phyloP scores from a whole-genome alignment of 257 asterid species.

The Thymus mandschuricus region DNA sequence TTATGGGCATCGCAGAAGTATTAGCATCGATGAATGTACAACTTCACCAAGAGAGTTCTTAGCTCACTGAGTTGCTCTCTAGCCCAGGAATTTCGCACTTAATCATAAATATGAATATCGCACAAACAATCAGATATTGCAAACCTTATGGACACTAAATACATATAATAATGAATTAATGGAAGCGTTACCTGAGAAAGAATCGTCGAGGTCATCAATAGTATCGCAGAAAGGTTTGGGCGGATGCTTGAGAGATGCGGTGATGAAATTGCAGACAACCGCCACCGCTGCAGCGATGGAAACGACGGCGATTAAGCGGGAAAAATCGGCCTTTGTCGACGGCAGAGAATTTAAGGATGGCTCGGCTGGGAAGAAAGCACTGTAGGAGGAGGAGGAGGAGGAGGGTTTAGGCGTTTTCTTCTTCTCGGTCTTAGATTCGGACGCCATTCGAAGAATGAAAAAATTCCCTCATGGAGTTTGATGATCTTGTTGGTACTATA shows the following conservation, averaged over 20 bases:
- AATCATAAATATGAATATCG: not conserved
- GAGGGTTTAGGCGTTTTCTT: slow-evolving; percentile 36
- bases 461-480: not conserved
- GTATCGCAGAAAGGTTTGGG: slow-evolving; percentile 67
- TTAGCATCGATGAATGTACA: not conserved
- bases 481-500: too few relatives aligned
- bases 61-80: not conserved
- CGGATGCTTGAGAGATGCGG: slow-evolving; percentile 45
- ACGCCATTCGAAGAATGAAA: slow-evolving; percentile 25
- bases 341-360: slow-evolving; percentile 56
- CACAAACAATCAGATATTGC: not conserved
- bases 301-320: slow-evolving; percentile 59
- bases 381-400: slow-evolving; percentile 6
- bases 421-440: slow-evolving; percentile 25
- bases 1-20: not conserved
- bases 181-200: slow-evolving; percentile 47
- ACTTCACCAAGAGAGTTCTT: too few relatives aligned
- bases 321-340: slow-evolving; percentile 55
- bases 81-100: not conserved
- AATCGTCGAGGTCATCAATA: slow-evolving; percentile 38
- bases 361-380: slow-evolving; percentile 33
- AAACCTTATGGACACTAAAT: not conserved
- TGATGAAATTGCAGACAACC: slow-evolving; percentile 50
- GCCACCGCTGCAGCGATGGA: slow-evolving; percentile 71
- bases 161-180: not conserved